A percentile compares a stretch with the other conserved stretches of the same genome.
These are phyloP conservation scores for Xylariomycetidae sp. DNA, from an alignment of 2,329 filamentous ascomycete genomes.

Conservation along the genomic window DNA sequence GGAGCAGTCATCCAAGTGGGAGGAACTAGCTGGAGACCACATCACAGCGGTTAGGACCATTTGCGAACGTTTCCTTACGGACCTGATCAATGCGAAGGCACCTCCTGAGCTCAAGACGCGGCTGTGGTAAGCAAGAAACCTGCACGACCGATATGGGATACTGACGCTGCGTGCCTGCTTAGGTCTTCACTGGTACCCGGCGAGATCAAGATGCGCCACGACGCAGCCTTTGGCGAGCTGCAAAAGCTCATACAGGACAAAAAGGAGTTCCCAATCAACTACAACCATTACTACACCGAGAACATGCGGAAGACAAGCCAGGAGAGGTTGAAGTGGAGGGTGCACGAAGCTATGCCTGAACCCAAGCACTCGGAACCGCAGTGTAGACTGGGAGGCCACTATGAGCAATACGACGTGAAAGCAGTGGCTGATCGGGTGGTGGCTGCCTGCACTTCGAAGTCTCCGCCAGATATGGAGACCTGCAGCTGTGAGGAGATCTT, in stretches of 20 bases:
- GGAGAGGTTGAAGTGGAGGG: conserved; percentile 2
- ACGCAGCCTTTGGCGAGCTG: conserved; percentile 19
- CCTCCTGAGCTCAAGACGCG: conserved; percentile 2
- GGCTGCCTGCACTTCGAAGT: neutral
- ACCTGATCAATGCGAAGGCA: conserved; percentile 1
- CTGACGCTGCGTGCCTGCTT: too few species aligned
- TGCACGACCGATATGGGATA: too few species aligned
- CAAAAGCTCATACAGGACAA: conserved; percentile 22
- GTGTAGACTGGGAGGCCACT: too few species aligned
- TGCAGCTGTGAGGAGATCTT: conserved; percentile 8
- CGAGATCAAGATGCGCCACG: conserved; percentile 1
- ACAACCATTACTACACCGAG: conserved; percentile 31
- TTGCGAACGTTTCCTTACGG: conserved; percentile 3
- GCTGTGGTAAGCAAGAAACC: conserved; percentile 4
- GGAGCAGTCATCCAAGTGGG: conserved; percentile 31
- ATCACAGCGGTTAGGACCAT: neutral
- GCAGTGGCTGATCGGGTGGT: neutral
- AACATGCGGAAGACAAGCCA: conserved; percentile 16
- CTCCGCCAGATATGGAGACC: conserved; percentile 4
- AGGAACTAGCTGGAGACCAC: conserved; percentile 19
- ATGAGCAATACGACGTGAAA: too few species aligned
- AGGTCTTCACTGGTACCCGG: too few species aligned
- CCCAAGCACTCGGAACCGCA: too few species aligned
- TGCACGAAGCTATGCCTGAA: too few species aligned
- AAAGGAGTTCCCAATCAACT: conserved; percentile 26